Percentiles rank a stretch among this genome's conserved stretches.
Evolutionary conservation across 352 stramenopile genomes (phyloP).

Genomic region (Phytopythium mirpurense): DNA sequence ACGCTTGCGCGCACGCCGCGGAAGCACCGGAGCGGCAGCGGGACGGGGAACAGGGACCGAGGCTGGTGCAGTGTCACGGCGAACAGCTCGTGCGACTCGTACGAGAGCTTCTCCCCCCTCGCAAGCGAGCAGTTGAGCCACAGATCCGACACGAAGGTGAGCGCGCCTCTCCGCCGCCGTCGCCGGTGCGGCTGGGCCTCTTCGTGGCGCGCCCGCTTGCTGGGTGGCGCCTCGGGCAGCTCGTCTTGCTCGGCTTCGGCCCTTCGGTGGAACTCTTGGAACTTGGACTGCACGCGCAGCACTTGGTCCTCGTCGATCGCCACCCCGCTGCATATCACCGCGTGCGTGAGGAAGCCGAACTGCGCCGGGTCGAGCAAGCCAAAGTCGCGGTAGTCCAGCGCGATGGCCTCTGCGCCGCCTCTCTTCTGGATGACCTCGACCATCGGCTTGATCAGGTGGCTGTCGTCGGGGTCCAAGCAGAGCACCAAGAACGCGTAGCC

Average conservation of each 20-base stretch:
- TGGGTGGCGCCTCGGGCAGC: not conserved
- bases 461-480: conserved; percentile 43
- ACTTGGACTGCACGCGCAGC: conserved; percentile 18
- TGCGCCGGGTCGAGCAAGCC: conserved; percentile 37
- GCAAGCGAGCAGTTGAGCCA: conserved; percentile 69
- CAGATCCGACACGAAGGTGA: conserved; percentile 63
- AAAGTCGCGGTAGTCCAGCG: conserved; percentile 46
- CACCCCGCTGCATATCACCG: conserved; percentile 54
- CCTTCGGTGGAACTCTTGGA: conserved; percentile 5
- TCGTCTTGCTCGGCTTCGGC: conserved; percentile 6
- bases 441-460: conserved; percentile 28
- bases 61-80: conserved; percentile 25
- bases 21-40: conserved; percentile 50
- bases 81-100: conserved; percentile 49
- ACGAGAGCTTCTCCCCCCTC: conserved; percentile 33
- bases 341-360: conserved; percentile 62
- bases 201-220: conserved; percentile 16
- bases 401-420: conserved; percentile 34
- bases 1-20: conserved; percentile 38
- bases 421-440: conserved; percentile 27
- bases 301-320: conserved; percentile 24
- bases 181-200: not conserved
- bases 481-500: conserved; percentile 57
- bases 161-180: conserved; percentile 16
- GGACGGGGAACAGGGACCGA: conserved; percentile 36